Base-by-base conservation (phyloP, 2,329 filamentous ascomycete species). In the Ophiocordyceps australis region DNA sequence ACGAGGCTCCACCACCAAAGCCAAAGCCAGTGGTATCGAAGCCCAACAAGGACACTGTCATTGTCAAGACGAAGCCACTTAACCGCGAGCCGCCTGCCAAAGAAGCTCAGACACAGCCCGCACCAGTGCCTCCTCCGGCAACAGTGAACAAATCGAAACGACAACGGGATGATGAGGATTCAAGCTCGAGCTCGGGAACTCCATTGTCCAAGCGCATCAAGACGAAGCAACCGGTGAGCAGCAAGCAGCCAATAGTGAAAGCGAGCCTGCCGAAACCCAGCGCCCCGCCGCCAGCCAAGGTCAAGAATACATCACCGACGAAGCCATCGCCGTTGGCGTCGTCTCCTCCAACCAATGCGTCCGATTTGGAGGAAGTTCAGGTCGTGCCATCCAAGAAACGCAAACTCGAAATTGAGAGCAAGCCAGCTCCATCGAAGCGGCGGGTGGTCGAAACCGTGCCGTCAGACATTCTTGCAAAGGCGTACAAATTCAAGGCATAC, bases 271-370 rank as follows among this genome's bases (percentile, higher is more conserved):
- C 28, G 13, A 58, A 59, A 12, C 55, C 59, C 21, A 47, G 47
- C 10, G 37, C 32, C 7, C 43, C 36, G 15, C 52, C 51, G 2
- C 54, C 59, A 5, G 56, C 50, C 24, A 62, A 56, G 41, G 53
- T 49, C 41, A 65, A 65, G 44, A 51, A 58, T 32, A 71, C 60
- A 1, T 71, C 66, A 6, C 67, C 66, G 1, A 54, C 55, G 26
- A 74, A 74, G 41, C 74, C 70, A 3, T 74, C 70, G 8, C 70
- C 69, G 4, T 50, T 74, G 12, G 68, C 68, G n/a, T 68, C 67
- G 2, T 74, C 69, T 6, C 67, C 69, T 9, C 69, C 69, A 0
- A 73, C 69, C 7, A 74, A 74, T 33, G 70, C 67, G 1, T 73
- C 68, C 2, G 69, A 74, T 30, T 47, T 73, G 20, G 67, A 71